Base-by-base conservation (phyloP, 2,329 filamentous ascomycete genomes). In the Coleophoma cylindrospora region DNA sequence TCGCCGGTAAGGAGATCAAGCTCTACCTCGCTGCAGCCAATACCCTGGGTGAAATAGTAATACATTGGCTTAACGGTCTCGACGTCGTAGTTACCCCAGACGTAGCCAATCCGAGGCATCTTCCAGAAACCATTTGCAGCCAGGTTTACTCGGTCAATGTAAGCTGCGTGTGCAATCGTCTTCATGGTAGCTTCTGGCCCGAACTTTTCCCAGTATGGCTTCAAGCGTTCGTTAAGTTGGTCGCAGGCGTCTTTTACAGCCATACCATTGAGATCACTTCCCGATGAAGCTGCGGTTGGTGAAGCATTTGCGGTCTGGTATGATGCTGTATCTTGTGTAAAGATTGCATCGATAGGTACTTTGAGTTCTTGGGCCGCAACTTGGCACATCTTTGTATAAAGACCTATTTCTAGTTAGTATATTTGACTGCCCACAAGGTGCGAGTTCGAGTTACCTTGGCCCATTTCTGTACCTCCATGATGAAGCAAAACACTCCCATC, bases 401-500 rank as follows among this genome's bases (percentile, higher is more conserved):
- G 75, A 6, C 59, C 46, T 48, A 12, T 7, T 33, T 38, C 22
- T 33, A 36, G n/a, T 38, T 41, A 34, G 15, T 34, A 41, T 41
- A 7, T 33, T 33, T 27, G 5, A 14, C 22, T 6, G 11, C 32
- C 34, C 12, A 4, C 14, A 36, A 14, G 32, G 32, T 9, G 27
- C 4, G 15, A 19, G 22, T 19, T 13, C 1, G n/a, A 34, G n/a
- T 40, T 15, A 1, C 91, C 92, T 69, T 97, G 92, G 8, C 92
- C 92, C 92, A 97, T 97, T 69, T 97, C 92, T 0, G 90, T 95
- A 52, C 92, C 92, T 45, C 92, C 92, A 61, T 97, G 92, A 1
- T 92, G 92, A 5, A 97, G 86, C 1, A 97, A 79, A 8, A 97
- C 77, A 9, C 87, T 91, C 0, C 92, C 92, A 58, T 97, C 92